Evolutionary conservation across 441 rosid species (phyloP), one percentile per base, ranked within the genome.

Genomic region (Croton laevigatus): DNA sequence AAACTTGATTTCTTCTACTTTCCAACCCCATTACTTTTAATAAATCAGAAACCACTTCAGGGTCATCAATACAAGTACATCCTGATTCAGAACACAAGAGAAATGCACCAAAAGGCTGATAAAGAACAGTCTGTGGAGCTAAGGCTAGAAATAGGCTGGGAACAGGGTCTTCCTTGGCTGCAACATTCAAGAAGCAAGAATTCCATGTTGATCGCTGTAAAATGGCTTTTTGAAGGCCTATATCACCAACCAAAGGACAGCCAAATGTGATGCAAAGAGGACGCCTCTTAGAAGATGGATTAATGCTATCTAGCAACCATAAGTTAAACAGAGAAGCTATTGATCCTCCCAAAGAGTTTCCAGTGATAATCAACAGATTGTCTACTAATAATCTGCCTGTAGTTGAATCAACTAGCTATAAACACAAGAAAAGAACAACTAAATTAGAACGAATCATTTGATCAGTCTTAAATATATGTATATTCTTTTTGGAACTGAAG

Each of bases 231-330:
- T 82, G 89, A 23, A 91, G 66, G 62, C 62, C 62, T 17, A 10
- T 45, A 65, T 92, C 83, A 0, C 93, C 94, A 0, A 86, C 17
- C 17, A 89, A 78, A 2, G 94, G 91, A 0, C 88, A 79, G 13
- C 94, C 94, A 57, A 87, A 92, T 4, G 94, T 88, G 77, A 91
- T 79, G 82, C 96, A 90, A 54, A 90, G 78, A 5, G 87, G 89
- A 9, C 51, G 83, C 37, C 65, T 83, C 10, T 6, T 52, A 6
- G 32, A 66, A 1, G 74, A 64, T 32, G 2, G 71, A 7, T 78
- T 37, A 48, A 87, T 74, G 27, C 63, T 62, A 55, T 79, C 83
- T 3, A 92, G 85, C 75, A 90, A 77, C 88, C 85, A 77, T 62
- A 90, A 60, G 2, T 93, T 87, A 62, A 87, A 87, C 66, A 92